phyloP scores from a whole-genome alignment of 108 stramenopile species.

The Seminavis robusta region DNA sequence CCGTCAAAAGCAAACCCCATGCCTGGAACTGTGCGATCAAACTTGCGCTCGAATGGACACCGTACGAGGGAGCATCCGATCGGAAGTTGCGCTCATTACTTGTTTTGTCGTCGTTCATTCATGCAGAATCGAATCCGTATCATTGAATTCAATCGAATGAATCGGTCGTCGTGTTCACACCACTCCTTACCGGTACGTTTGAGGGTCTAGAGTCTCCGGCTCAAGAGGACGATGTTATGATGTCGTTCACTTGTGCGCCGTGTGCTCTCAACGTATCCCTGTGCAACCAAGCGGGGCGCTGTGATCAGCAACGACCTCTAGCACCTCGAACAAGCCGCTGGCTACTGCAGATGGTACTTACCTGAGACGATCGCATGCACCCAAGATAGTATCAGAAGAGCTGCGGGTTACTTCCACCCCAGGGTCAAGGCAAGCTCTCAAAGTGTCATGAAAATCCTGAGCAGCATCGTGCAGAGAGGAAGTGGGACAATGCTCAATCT shows the following conservation, averaged over 20 bases:
- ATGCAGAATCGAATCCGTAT: too few species aligned
- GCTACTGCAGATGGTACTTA: conserved; percentile 9
- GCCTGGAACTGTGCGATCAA: too few species aligned
- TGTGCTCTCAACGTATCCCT: conserved; percentile 46
- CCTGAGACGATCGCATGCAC: conserved; percentile 42
- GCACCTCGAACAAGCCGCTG: not conserved
- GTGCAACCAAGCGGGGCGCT: not conserved
- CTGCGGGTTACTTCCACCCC: not conserved
- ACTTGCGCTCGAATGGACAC: too few species aligned
- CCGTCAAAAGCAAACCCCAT: too few species aligned
- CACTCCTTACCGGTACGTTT: too few species aligned
- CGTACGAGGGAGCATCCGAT: too few species aligned
- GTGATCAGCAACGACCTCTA: not conserved
- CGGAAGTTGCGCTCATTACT: too few species aligned
- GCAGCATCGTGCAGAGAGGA: conserved; percentile 25
- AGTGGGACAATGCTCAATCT: conserved; percentile 11
- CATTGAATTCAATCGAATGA: too few species aligned
- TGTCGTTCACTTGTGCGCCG: conserved; percentile 40
- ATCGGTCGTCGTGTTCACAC: too few species aligned
- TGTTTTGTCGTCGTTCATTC: too few species aligned
- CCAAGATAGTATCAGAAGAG: conserved; percentile 13
- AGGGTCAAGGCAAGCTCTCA: conserved; percentile 23
- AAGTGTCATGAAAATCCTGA: conserved; percentile 17
- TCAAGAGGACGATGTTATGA: too few species aligned
- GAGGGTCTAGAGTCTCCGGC: too few species aligned